Evolutionary conservation across 225 moss, liverwort and hornwort genomes (phyloP), one percentile per base, ranked within the genome.

Genomic region (Sphagnum contortum): DNA sequence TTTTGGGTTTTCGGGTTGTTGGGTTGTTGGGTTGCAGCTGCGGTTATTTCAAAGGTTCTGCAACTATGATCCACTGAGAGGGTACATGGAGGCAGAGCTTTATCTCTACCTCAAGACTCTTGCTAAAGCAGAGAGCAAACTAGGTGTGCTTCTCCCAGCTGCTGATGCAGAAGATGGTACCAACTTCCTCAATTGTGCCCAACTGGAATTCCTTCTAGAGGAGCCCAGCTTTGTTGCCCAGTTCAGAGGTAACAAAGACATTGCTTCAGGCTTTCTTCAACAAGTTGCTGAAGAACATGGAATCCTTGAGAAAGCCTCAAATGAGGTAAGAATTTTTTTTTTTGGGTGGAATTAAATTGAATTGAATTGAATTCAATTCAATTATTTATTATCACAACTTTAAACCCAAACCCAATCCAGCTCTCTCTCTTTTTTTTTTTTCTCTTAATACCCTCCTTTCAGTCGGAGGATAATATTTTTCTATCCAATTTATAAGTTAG

Each of bases 41-140:
- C 73, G 87, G 9, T 73, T 94, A 67, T 94, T 94, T 62, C 82
- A 91, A 69, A 80, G 91, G 68, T 94, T 91, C 60, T 93, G 92
- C 54, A 91, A 89, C 11, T 89, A 89, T 82, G 98, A 98, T 71
- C 91, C 87, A 63, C 74, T 77, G 67, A 85, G 80, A 74, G 86
- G 81, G 45, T 98, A 93, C 61, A 85, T 83, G 8, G 98, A 98
- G 63, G 69, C 68, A 54, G 91, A 98, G 45, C 77, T 98, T n/a
- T 98, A 98, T 76, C 79, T 98, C 0, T 98, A 98, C 73, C 75
- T 98, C 45, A 89, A 63, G 72, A 75, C 86, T 44, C 72, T 98
- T 64, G 73, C 89, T 4, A 89, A 73, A 61, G 90, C 90, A 72
- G 72, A 81, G 63, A 70, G 80, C 55, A 88, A 80, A 71, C 14